Base-by-base conservation (phyloP, 148 eudicot species). In the Vaccinium myrtillus region DNA sequence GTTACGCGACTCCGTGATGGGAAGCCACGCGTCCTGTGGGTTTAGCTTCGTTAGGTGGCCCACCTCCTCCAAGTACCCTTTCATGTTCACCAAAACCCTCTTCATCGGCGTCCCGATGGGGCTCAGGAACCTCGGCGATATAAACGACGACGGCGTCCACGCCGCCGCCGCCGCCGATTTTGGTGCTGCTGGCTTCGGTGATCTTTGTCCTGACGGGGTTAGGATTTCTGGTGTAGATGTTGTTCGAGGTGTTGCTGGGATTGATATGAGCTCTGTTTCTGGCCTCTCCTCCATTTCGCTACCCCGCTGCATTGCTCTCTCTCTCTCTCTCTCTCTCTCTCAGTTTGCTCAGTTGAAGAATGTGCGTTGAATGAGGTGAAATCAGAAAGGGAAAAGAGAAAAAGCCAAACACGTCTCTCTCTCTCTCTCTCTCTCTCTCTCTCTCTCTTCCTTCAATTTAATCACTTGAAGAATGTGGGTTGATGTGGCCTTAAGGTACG, bases 81-180 rank as follows among this genome's bases (percentile, higher is more conserved):
- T 97, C 99, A 97, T 97, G 82, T 97, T 97, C 0, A 93, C 81
- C 53, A 97, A 70, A 50, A 93, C 99, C 84, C 95, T 91, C 82
- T 97, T 97, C 99, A 97, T 97, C 39, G 99, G 99, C 0, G 99
- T 97, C 18, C 99, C 98, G 18, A 97, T 97, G 8, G 98, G 98
- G 86, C 99, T 97, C 75, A 97, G 65, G 59, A 97, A 96, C 89
- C 98, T 67, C 0, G 98, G 98, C 6, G 98, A 94, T 8, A 96
- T 94, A 21, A 96, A 93, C 74, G 99, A 97, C 1, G 96, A 87
- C 55, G 99, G 98, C 4, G 98, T 95, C 98, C 98, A 95, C 78
- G 86, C 86, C 86, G 53, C 5, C 56, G 61, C 54, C 43, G 59
- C 14, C 36, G 53, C 11, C 61, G 63, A 16, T 21, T 27, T 48